Evolutionary conservation across 148 eudicot genomes (phyloP), one percentile per base, ranked within the genome.

Genomic region (Diospyros lotus): DNA sequence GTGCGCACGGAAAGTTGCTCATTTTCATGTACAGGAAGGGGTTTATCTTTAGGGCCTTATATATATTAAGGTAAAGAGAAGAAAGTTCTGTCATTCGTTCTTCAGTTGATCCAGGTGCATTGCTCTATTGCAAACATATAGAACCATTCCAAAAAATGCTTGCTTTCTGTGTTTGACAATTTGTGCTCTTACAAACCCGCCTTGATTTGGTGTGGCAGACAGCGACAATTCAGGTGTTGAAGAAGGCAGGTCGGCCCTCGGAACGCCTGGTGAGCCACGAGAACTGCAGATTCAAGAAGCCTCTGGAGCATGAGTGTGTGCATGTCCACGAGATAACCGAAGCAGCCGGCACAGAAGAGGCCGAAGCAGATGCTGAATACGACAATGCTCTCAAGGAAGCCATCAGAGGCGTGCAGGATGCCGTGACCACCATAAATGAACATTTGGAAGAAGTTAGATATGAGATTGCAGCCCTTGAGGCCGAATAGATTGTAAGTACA

Each of bases 201-300:
- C 68, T 63, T 40, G 39, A 43, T 28, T 28, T 76, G 53, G 69
- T 77, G 56, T 56, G 28, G 68, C 77, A 95, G 99, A 95, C 97
- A 0, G 97, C 89, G 41, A 91, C 89, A 42, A 88, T 95, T 71
- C 99, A 95, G 78, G 85, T 95, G 63, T 78, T 95, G 82, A 95
- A 95, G 87, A 95, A 93, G 86, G 97, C 97, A 12, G 97, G 99
- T 5, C 89, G 93, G 18, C 99, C 97, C 72, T 95, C 99, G 0
- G 97, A 95, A 76, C 91, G 96, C 17, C 71, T 88, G 72, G 96
- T 90, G 70, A 87, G 88, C 78, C 98, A 95, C 41, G 96, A 86
- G 71, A 86, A 92, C 72, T 95, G 98, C 84, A 87, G 73, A 78
- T 92, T 86, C 73, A 80, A 79, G 78, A 80, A 82, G 67, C 81